Evolutionary conservation across 2,329 filamentous ascomycete species (phyloP), one percentile per base, ranked within the genome.

Genomic region (Emergomyces orientalis): DNA sequence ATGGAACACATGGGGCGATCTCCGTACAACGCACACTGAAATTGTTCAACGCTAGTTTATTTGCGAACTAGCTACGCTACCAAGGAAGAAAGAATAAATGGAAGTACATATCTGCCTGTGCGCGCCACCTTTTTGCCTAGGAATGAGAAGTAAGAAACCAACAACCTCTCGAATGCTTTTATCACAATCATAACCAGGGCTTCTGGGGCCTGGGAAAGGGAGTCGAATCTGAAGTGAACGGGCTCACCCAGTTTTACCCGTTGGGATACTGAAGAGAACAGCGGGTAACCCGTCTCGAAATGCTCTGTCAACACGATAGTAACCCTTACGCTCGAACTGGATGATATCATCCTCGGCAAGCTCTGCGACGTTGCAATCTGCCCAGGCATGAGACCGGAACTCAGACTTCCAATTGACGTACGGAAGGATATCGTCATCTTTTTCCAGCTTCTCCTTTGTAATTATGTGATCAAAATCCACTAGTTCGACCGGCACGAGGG

Each of bases 401-500:
- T 88, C 85, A 0, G 89, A 93, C 59, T 84, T 79, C 25, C 85
- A 83, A 70, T 86, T 93, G 63, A 96, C 75, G 75, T 86, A 93
- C 67, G 92, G 85, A 75, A 93, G 89, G 30, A 92, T 80, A 59
- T 51, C 22, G 71, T 95, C 90, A 1, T 91, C 87, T 72, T 91
- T 87, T 75, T 90, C 88, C 13, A 94, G 81, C 75, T 90, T 91
- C 72, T 94, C 90, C 80, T 93, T 93, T 61, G 87, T 91, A 73
- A 93, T 88, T 60, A 94, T 82, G 76, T 91, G 90, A 76, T 91
- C 90, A 73, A 92, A 94, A 67, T 93, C 89, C 79, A 89, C 90
- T 5, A 91, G 82, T 76, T 92, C 88, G 22, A 89, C 84, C 19
- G 85, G 83, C 9, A 92, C 81, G 0, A 93, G 82, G 65, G 86